Conservation (phyloP, 305 asterid species). For the Euphrasia arctica region DNA sequence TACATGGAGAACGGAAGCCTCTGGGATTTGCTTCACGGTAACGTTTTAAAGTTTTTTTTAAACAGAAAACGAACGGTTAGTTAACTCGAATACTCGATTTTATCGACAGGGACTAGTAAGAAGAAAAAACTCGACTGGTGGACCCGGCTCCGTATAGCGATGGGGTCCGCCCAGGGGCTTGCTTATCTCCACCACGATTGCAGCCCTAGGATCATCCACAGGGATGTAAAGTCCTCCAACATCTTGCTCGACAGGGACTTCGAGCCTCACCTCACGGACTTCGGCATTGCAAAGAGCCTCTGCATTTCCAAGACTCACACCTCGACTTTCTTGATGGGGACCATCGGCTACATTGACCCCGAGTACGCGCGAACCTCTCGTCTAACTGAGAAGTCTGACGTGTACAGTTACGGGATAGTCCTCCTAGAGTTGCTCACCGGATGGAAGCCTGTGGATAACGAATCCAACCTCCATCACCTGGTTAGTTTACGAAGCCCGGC, state of each 20-base stretch:
- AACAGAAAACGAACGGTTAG: background rate
- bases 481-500: constrained; percentile 45
- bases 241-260: constrained; percentile 67
- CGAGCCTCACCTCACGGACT: constrained; percentile 89
- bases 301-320: constrained; percentile 63
- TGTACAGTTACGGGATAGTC: constrained; percentile 85
- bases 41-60: constrained; percentile 13
- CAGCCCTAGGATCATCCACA: constrained; percentile 82
- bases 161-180: constrained; percentile 91
- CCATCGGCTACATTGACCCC: constrained; percentile 93
- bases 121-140: constrained; percentile 75
- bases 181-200: constrained; percentile 93
- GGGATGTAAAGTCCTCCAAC: constrained; percentile 94
- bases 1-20: constrained; percentile 98
- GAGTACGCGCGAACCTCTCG: constrained; percentile 94
- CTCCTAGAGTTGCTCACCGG: constrained; percentile 84
- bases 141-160: constrained; percentile 62
- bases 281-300: constrained; percentile 87
- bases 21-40: constrained; percentile 92
- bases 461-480: constrained; percentile 80
- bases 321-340: constrained; percentile 84
- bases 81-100: background rate
- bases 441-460: constrained; percentile 78
- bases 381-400: constrained; percentile 89
- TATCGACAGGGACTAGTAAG: constrained; percentile 48